Evolutionary conservation across 2,329 filamentous ascomycete species (phyloP).

Genomic region (Epichloe sibirici): DNA sequence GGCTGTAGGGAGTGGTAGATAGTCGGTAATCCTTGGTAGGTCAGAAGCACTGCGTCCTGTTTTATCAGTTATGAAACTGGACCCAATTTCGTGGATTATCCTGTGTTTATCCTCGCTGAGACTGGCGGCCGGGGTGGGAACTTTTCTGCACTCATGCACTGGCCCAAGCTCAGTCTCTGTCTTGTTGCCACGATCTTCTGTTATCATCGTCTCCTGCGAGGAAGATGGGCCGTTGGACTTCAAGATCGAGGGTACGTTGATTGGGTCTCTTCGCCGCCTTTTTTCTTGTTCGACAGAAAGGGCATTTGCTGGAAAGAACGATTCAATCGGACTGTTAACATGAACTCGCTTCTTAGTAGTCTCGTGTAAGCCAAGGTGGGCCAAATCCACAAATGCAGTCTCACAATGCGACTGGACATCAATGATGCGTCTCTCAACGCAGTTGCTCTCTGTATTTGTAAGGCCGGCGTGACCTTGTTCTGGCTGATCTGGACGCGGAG

Average conservation of each 20-base stretch:
- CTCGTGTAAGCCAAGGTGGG: not conserved
- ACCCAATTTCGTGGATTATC: conserved; percentile 18
- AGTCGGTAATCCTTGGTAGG: conserved; percentile 4
- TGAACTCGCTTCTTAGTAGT: conserved; percentile 2
- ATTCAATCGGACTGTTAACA: conserved; percentile 7
- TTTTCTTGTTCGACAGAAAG: conserved; percentile 26
- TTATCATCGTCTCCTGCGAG: conserved; percentile 5
- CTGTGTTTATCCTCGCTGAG: conserved; percentile 6
- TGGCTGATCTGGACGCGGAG: not conserved
- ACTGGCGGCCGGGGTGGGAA: conserved; percentile 5
- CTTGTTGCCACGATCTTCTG: conserved; percentile 1
- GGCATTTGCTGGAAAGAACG: conserved; percentile 13
- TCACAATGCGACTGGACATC: not conserved
- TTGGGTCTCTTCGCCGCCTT: conserved; percentile 19
- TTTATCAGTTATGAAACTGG: conserved; percentile 10
- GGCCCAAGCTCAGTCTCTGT: conserved; percentile 10
- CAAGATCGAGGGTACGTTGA: conserved; percentile 22
- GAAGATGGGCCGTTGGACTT: conserved; percentile 11
- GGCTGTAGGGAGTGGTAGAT: not conserved
- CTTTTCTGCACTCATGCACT: conserved; percentile 13
- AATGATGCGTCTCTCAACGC: not conserved
- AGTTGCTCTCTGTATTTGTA: not conserved
- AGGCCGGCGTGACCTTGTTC: not conserved
- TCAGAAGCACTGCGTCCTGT: not conserved
- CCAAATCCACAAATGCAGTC: not conserved